These are phyloP conservation scores for Ceratocystis huliohia DNA, from an alignment of 2,329 filamentous ascomycete genomes.

Conservation along the genomic window DNA sequence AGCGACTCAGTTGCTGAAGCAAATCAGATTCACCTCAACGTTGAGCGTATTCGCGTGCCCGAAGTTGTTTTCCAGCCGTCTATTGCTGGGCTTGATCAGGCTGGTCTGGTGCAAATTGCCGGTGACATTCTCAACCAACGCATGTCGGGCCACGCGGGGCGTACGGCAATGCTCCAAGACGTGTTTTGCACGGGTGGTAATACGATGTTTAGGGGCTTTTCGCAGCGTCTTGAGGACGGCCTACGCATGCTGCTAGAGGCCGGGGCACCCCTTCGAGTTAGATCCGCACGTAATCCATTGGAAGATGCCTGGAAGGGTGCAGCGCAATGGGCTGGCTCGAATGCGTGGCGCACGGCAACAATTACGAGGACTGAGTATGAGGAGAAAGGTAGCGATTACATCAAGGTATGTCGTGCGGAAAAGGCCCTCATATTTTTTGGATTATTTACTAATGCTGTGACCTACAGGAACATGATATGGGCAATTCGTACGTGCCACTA, in stretches of 20 bases:
- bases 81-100: slow-evolving; percentile 86
- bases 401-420: slow-evolving; percentile 50
- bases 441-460: slow-evolving; percentile 6
- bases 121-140: slow-evolving; percentile 81
- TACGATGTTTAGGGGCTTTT: slow-evolving; percentile 73
- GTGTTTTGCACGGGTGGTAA: slow-evolving; percentile 94
- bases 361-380: slow-evolving; percentile 71
- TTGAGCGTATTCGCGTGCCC: slow-evolving; percentile 86
- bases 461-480: slow-evolving; percentile 50
- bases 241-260: slow-evolving; percentile 60
- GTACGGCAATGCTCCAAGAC: slow-evolving; percentile 64
- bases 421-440: not conserved
- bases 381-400: slow-evolving; percentile 87
- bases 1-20: slow-evolving; percentile 63
- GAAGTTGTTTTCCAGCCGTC: slow-evolving; percentile 88
- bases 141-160: slow-evolving; percentile 44
- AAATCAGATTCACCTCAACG: slow-evolving; percentile 87
- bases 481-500: slow-evolving; percentile 42
- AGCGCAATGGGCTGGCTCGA: slow-evolving; percentile 62
- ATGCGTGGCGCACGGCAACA: slow-evolving; percentile 48
- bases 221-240: slow-evolving; percentile 64
- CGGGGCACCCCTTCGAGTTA: slow-evolving; percentile 52
- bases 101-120: slow-evolving; percentile 82
- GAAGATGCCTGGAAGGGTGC: slow-evolving; percentile 91
- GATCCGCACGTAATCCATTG: slow-evolving; percentile 61